Base-by-base conservation (phyloP, 257 asterid genomes). In the Avicennia marina region DNA sequence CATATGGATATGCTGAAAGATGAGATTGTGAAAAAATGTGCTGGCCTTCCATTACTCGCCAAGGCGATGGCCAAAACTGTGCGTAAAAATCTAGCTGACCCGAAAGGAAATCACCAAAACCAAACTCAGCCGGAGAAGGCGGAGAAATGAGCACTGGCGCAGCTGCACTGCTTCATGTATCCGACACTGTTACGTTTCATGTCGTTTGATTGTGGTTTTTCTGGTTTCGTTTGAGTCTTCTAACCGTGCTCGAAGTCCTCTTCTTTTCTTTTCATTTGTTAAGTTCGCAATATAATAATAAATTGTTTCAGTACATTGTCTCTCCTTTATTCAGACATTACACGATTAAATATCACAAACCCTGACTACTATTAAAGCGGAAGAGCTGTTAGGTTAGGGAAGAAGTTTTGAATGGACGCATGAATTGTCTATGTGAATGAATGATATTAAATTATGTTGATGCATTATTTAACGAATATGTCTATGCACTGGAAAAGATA, bases 31-130 rank as follows among this genome's bases (percentile, higher is more conserved):
- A 27, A 45, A 11, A 71, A 64, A 12, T 70, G 77, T 44, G 69
- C 47, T 5, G 71, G 81, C 0, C 60, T 80, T 49, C 87, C 87
- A 27, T 34, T 80, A 32, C 60, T 66, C 34, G 81, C 87, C 44
- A 76, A 71, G 65, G 71, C 71, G 75, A 59, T 80, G 73, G 83
- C 78, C 25, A 40, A 71, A 58, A 64, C 61, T 50, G 53, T 20
- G 63, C 47, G 34, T 19, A 16, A 41, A 45, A 26, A 52, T 4
- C 41, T 57, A 7, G 19, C 2, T 4, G 4, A 56, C 6, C 22
- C 6, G 40, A 5, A 29, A 24, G 36, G n/a, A 24, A 47, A 22
- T 8, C 24, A n/a, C 25, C 33, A 43, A 45, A 41, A 0, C 45
- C 15, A 50, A 40, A 31, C 36, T 17, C 52, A 29, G 25, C 59